A percentile compares a stretch with the other conserved stretches of the same genome.
These are phyloP conservation scores for Physcia stellaris DNA, from an alignment of 495 filamentous ascomycete genomes.

Conservation along the genomic window DNA sequence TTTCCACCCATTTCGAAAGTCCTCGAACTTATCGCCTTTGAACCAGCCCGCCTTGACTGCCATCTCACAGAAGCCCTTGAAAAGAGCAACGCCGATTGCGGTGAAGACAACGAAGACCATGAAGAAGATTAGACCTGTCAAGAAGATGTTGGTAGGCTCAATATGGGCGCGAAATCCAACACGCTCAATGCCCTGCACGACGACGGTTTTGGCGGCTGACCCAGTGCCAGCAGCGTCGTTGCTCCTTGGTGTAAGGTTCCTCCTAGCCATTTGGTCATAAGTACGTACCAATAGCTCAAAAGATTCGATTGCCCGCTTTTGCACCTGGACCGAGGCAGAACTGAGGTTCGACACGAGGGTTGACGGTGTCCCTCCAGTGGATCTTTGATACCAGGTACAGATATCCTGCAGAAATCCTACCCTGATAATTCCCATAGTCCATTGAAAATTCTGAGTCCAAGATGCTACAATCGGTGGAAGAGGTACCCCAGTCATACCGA, in stretches of 20 bases:
- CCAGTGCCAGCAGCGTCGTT: constrained; percentile 25
- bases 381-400: constrained; percentile 89
- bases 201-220: constrained; percentile 41
- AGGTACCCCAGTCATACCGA: constrained; percentile 73
- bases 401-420: constrained; percentile 78
- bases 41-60: constrained; percentile 61
- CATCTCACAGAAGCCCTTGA: constrained; percentile 69
- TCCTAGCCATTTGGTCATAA: constrained; percentile 32
- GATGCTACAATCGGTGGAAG: constrained; percentile 81
- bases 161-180: constrained; percentile 78
- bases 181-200: constrained; percentile 77
- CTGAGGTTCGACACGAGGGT: constrained; percentile 61
- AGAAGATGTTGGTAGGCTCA: constrained; percentile 85
- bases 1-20: constrained; percentile 88
- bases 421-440: constrained; percentile 94
- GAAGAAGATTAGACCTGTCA: constrained; percentile 86
- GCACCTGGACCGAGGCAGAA: constrained; percentile 69
- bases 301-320: constrained; percentile 50
- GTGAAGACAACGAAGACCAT: constrained; percentile 65
- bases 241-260: constrained; percentile 34
- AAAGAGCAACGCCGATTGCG: constrained; percentile 55
- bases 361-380: constrained; percentile 80
- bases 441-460: constrained; percentile 98
- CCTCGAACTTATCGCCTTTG: constrained; percentile 76
- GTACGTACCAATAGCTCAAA: constrained; percentile 31